Conservation (phyloP, 2,329 filamentous ascomycete genomes). For the Fusarium tuaranense region DNA sequence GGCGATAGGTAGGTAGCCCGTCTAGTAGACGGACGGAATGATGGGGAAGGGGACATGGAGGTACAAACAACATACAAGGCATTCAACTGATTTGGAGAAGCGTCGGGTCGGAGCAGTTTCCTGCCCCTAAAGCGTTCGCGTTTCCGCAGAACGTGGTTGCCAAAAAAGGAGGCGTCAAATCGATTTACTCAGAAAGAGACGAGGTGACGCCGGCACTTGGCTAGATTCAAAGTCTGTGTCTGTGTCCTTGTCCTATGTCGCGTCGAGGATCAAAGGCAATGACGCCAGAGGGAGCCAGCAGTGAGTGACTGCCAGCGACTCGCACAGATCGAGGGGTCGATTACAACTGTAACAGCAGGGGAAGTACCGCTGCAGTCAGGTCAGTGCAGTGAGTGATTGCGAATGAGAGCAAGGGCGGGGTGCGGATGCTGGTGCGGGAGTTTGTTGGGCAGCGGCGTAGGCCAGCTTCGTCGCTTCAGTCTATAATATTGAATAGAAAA, state of each 20-base stretch:
- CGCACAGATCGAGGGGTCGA: conserved; percentile 21
- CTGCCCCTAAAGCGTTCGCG: conserved; percentile 46
- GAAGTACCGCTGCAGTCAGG: conserved; percentile 20
- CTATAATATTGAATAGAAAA: conserved; percentile 27
- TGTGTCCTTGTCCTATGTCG: conserved; percentile 18
- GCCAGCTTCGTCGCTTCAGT: conserved; percentile 43
- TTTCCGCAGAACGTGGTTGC: conserved; percentile 44
- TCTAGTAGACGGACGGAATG: neutral
- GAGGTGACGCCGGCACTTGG: conserved; percentile 37
- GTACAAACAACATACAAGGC: conserved; percentile 50
- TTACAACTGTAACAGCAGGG: conserved; percentile 16
- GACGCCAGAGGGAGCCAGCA: conserved; percentile 17
- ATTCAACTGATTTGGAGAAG: conserved; percentile 50
- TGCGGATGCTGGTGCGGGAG: conserved; percentile 19
- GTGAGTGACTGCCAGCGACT: conserved; percentile 5
- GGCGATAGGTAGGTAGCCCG: neutral
- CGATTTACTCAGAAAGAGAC: conserved; percentile 15
- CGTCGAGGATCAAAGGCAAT: conserved; percentile 26
- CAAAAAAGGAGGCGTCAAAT: conserved; percentile 28
- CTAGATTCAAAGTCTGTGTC: conserved; percentile 30
- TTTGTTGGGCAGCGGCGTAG: conserved; percentile 42
- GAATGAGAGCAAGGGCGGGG: conserved; percentile 26
- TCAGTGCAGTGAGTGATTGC: conserved; percentile 15
- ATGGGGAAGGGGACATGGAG: conserved; percentile 26
- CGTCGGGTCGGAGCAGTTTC: conserved; percentile 48